Base-by-base conservation (phyloP, 2,329 filamentous ascomycete genomes). In the Aspergillus oerlinghausenensis region DNA sequence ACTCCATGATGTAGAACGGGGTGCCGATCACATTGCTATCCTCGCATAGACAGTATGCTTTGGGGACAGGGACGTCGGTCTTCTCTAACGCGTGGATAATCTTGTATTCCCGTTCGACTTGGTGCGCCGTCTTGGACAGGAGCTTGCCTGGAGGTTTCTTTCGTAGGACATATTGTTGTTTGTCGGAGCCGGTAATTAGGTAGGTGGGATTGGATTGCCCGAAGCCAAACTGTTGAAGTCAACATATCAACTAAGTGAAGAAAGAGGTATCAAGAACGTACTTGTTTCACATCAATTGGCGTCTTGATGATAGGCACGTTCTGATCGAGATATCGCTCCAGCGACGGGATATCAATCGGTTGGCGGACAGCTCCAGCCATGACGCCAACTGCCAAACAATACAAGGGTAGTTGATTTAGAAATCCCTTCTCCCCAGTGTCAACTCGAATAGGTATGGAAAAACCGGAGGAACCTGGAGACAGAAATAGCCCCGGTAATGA, bases 191-290 rank as follows among this genome's bases (percentile, higher is more conserved):
- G 17, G 87, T 96, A 69, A 97, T 82, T 69, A 93, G 90, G 77
- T 97, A 99, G 2, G 94, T 99, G 48, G 94, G 94, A 73, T 97
- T 99, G 57, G 91, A 96, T 77, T 97, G 94, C 58, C 94, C 94
- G 73, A 95, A 97, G 67, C 92, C 91, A 72, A 97, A 99, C 90
- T 97, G 68, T 38, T 51, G 47, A 28, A 49, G 25, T 49, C 19
- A 48, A 14, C 21, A n/a, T 4, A 10, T 40, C 45, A 45, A 49
- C 55, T 49, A 3, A 51, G 10, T 42, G 11, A 29, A 23, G 2
- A 25, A 28, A 35, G 52, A 42, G 49, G 35, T 42, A 50, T 40
- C 6, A 53, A 35, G 55, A 17, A 69, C 75, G 57, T 77, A 92
- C 92, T 84, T 97, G 93, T 79, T 96, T 95, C 64, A 97, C 79